Evolutionary conservation across 2,329 filamentous ascomycete species (phyloP).

Genomic region (Alternaria incomplexa): DNA sequence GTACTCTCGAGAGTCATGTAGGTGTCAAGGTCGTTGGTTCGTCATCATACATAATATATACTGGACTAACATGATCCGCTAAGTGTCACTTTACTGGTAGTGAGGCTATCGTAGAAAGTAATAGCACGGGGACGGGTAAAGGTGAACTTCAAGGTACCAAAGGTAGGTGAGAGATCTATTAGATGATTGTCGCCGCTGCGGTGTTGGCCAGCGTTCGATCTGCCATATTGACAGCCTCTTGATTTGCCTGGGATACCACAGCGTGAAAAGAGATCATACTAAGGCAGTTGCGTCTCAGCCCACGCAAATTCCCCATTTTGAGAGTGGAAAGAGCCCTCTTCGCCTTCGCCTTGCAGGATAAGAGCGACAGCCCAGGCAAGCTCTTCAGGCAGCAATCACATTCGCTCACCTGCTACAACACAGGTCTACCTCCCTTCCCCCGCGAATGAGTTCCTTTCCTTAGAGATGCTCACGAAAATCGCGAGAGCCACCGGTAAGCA

Average conservation of each 20-base stretch:
- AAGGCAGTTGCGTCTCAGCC: background rate
- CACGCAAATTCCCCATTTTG: background rate
- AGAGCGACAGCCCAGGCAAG: background rate
- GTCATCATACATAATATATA: fast-evolving
- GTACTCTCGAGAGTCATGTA: fast-evolving
- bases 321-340: background rate
- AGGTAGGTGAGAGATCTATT: background rate
- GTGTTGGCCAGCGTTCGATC: background rate
- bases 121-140: background rate
- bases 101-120: background rate
- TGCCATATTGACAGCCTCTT: too few species aligned
- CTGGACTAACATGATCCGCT: too few species aligned
- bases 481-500: fast-evolving
- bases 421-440: background rate
- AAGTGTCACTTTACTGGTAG: background rate
- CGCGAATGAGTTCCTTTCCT: background rate
- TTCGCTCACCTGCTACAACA: fast-evolving
- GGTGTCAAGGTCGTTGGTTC: fast-evolving
- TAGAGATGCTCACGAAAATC: background rate
- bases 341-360: background rate
- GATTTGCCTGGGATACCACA: too few species aligned
- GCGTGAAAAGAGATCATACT: background rate
- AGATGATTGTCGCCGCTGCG: background rate
- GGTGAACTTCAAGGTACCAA: too few species aligned
- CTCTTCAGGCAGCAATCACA: background rate